These are phyloP conservation scores for Epichloe aotearoae DNA, from an alignment of 2,329 filamentous ascomycete species.

Conservation along the genomic window DNA sequence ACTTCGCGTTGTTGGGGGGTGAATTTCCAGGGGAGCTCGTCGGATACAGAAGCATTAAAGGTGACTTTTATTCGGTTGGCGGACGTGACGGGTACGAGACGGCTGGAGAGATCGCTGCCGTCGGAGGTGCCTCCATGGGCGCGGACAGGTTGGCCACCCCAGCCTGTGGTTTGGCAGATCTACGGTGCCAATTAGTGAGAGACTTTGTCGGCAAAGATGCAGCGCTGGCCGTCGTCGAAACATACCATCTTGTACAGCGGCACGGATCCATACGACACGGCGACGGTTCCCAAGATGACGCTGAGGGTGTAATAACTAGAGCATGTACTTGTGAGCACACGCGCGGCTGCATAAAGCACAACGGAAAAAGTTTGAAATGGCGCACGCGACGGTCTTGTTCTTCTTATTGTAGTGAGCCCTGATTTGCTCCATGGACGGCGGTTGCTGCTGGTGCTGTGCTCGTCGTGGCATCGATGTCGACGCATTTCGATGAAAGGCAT, in stretches of 20 bases:
- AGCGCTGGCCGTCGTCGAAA: not conserved
- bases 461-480: conserved; percentile 17
- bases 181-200: not conserved
- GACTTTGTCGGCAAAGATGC: not conserved
- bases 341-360: not conserved
- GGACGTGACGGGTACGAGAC: conserved; percentile 66
- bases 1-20: conserved; percentile 94
- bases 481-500: conserved; percentile 17
- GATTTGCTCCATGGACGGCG: conserved; percentile 46
- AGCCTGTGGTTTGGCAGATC: conserved; percentile 79
- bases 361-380: no score
- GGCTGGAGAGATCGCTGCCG: conserved; percentile 53
- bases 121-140: conserved; percentile 46
- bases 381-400: conserved; percentile 47
- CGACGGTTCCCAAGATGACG: conserved; percentile 66
- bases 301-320: conserved; percentile 60
- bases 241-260: conserved; percentile 76
- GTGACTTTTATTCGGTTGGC: conserved; percentile 85
- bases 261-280: conserved; percentile 70
- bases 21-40: conserved; percentile 95
- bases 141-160: conserved; percentile 85
- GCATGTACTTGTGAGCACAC: not conserved
- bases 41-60: conserved; percentile 90
- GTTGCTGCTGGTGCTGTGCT: conserved; percentile 14
- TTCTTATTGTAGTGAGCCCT: conserved; percentile 50